Base-by-base conservation (phyloP, 2,329 filamentous ascomycete genomes). In the Ustulina deusta region DNA sequence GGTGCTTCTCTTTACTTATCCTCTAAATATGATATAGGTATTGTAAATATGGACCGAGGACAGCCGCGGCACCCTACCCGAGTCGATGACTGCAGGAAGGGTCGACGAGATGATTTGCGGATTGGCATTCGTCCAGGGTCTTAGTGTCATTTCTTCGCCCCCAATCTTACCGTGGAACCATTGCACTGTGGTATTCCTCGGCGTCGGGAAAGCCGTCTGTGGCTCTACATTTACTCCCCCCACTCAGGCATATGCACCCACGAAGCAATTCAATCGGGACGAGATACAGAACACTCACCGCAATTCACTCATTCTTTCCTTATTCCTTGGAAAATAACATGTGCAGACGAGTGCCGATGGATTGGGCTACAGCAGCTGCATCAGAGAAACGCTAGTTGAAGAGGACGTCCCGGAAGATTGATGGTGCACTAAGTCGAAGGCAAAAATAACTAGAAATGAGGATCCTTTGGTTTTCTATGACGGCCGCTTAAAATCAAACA, bases 401-500 rank as follows among this genome's bases (percentile, higher is more conserved):
- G 15, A 9, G 48, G 6, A n/a, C 48, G 20, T 51, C n/a, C n/a
- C 22, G 17, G n/a, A 57, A 36, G 29, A n/a, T 17, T 25, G 27
- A 49, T 22, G 44, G 20, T 40, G 20, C 15, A 27, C 11, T 51
- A 25, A 20, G 32, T 15, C 11, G 32, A 25, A 32, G 22, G 27
- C 25, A n/a, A 27, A 52, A 48, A 48, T 15, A n/a, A 25, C 10
- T 11, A 15, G 17, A 48, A 25, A 49, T 17, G n/a, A 13, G 11
- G n/a, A 9, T 34, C 55, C 13, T 38, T 38, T 38, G 22, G 9
- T 22, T 54, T 49, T 54, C 40, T 68, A 74, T 46, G 77, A 17
- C 77, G 89, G 90, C 55, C 87, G 83, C 74, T 84, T 87, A 74
- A 82, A 86, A 42, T 87, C 88, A 69, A 93, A 86, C 54, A 93